Evolutionary conservation across 106 monocot species (phyloP).

Genomic region (Dactylorhiza incarnata): DNA sequence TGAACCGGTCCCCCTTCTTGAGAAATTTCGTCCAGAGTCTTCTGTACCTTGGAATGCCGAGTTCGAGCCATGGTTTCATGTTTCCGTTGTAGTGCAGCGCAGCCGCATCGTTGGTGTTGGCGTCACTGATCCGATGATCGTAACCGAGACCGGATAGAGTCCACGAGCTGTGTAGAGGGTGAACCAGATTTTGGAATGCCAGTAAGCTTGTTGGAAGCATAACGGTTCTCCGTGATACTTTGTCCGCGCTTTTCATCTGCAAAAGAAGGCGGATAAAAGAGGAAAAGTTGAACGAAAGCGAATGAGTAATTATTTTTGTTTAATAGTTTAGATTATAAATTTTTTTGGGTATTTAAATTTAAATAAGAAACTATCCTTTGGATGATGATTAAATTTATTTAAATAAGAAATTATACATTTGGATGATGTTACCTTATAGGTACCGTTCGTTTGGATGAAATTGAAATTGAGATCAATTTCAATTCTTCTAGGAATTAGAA

Average conservation of each 20-base stretch:
- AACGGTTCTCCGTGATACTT: constrained; percentile 34
- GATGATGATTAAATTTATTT: too few species aligned
- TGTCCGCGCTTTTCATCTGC: constrained; percentile 26
- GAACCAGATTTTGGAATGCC: constrained; percentile 43
- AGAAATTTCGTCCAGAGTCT: constrained; percentile 55
- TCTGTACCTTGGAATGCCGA: constrained; percentile 49
- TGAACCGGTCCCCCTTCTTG: constrained; percentile 35
- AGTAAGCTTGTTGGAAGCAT: constrained; percentile 46
- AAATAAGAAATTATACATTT: too few species aligned
- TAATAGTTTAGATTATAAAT: too few species aligned
- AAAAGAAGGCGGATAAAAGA: background rate
- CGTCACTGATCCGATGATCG: constrained; percentile 26
- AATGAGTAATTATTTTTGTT: too few species aligned
- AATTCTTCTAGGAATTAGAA: too few species aligned
- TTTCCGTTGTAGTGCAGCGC: constrained; percentile 61
- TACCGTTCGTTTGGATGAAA: too few species aligned
- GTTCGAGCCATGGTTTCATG: constrained; percentile 75
- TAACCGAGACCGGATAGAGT: constrained; percentile 52
- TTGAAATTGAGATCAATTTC: too few species aligned
- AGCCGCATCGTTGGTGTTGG: constrained; percentile 15
- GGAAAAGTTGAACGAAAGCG: too few species aligned
- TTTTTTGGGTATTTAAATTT: too few species aligned
- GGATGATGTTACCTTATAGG: too few species aligned
- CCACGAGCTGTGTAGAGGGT: constrained; percentile 27
- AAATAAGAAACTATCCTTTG: too few species aligned